A percentile compares a stretch with the other conserved stretches of the same genome.
Evolutionary conservation across 2,329 filamentous ascomycete species (phyloP).

Genomic region (Fusarium abutilonis): DNA sequence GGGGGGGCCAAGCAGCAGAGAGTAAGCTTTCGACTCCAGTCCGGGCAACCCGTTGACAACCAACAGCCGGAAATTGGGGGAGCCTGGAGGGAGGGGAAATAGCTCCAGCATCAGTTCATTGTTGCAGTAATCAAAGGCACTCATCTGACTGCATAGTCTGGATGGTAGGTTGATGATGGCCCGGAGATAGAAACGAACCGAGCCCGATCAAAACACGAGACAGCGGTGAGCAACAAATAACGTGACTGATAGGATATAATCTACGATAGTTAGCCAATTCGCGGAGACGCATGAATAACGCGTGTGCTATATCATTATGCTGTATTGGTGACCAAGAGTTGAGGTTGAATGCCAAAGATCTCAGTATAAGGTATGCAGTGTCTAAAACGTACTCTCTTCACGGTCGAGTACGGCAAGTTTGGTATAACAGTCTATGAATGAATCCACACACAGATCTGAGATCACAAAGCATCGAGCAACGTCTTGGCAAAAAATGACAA

Average conservation of each 20-base stretch:
- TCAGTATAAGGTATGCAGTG: no score
- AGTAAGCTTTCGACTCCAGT: constrained; percentile 13
- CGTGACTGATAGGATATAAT: constrained; percentile 19
- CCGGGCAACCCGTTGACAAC: constrained; percentile 14
- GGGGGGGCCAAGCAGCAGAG: constrained; percentile 12
- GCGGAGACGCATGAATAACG: constrained; percentile 8
- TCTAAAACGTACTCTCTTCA: no score
- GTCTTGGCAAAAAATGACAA: constrained; percentile 11
- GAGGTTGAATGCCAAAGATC: no score
- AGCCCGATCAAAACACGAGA: constrained; percentile 6
- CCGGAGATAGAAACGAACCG: constrained; percentile 3
- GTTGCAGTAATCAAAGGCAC: constrained; percentile 24
- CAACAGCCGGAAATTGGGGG: constrained; percentile 16
- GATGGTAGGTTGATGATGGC: constrained; percentile 15
- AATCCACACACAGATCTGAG: constrained; percentile 1
- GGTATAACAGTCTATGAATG: background rate
- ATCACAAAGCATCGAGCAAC: constrained; percentile 2
- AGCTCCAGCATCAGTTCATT: constrained; percentile 37
- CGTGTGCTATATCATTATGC: constrained; percentile 18
- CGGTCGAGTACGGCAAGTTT: background rate
- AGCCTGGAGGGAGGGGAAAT: constrained; percentile 4
- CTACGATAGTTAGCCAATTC: constrained; percentile 17
- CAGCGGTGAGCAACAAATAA: constrained; percentile 31
- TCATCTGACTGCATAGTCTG: constrained; percentile 9
- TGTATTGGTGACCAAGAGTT: constrained; percentile 13